Conservation (phyloP, 345 rosid species). For the Rhizophora apiculata region DNA sequence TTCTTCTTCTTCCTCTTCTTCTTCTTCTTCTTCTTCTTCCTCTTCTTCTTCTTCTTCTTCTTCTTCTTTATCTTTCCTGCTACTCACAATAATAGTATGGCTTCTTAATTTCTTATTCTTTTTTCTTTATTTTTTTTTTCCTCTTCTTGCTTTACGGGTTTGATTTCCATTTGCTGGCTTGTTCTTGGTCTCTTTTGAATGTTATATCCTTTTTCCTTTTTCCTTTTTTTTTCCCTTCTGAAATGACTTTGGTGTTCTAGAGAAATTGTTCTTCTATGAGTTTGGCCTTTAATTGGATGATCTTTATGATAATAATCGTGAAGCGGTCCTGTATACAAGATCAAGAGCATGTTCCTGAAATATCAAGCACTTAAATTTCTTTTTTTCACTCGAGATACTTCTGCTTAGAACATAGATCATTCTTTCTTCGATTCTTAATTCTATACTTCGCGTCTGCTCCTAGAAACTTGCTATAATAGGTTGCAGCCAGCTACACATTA, state of each 20-base stretch:
- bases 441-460: too few relatives aligned
- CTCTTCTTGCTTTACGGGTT: too few relatives aligned
- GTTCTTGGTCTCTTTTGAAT: too few relatives aligned
- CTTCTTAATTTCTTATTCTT: neutral
- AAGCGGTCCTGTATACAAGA: neutral
- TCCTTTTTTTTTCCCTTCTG: too few relatives aligned
- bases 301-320: neutral
- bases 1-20: conserved; percentile 8
- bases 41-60: neutral
- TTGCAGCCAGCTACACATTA: neutral
- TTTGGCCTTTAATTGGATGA: too few relatives aligned
- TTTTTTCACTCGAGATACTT: conserved; percentile 1
- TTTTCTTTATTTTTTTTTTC: too few relatives aligned
- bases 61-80: neutral
- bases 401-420: neutral
- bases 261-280: too few relatives aligned
- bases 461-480: neutral
- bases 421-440: neutral
- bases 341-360: neutral
- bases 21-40: neutral
- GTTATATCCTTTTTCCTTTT: too few relatives aligned
- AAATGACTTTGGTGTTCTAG: too few relatives aligned
- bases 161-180: too few relatives aligned
- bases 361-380: too few relatives aligned
- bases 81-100: neutral